Conservation (phyloP, 805 yeast genomes). For the Tetrapisispora taiwanensis region DNA sequence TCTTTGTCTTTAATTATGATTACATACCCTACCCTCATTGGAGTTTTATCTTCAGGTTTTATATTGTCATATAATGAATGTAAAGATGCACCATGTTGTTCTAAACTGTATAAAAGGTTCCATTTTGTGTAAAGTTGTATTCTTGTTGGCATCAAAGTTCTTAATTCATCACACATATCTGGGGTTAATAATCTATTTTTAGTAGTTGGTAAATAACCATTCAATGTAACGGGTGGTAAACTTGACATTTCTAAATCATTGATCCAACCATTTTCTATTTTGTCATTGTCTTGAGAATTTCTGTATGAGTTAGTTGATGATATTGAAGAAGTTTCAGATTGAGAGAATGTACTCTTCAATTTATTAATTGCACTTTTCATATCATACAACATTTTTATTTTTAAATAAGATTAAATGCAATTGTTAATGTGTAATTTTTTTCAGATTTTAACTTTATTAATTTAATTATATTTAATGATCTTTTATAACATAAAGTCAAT, state of each 20-base stretch:
- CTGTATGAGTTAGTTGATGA: conserved; percentile 4
- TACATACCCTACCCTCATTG: conserved; percentile 57
- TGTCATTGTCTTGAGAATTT: background rate
- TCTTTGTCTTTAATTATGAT: conserved; percentile 58
- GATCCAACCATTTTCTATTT: conserved; percentile 1
- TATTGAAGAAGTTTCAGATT: conserved; percentile 5
- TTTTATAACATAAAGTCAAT: too few relatives aligned
- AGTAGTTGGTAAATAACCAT: conserved; percentile 54
- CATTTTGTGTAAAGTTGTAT: conserved; percentile 69
- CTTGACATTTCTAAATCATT: conserved; percentile 28
- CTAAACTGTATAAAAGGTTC: conserved; percentile 72
- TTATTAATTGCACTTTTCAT: conserved; percentile 13
- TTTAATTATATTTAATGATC: too few relatives aligned
- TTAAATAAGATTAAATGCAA: too few relatives aligned
- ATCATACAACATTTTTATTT: conserved; percentile 10
- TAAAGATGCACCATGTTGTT: conserved; percentile 84
- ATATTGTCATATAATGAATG: conserved; percentile 60
- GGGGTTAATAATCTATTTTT: conserved; percentile 45
- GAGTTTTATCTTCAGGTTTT: conserved; percentile 34
- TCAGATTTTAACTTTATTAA: background rate
- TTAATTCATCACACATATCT: conserved; percentile 64
- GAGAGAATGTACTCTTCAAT: conserved; percentile 9
- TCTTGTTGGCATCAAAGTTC: conserved; percentile 66
- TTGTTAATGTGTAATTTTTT: background rate
- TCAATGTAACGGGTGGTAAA: conserved; percentile 44